Percentiles rank a stretch among this genome's conserved stretches.
Evolutionary conservation across 768 basidiomycete species (phyloP).

Genomic region (Clitopilus hobsonii): DNA sequence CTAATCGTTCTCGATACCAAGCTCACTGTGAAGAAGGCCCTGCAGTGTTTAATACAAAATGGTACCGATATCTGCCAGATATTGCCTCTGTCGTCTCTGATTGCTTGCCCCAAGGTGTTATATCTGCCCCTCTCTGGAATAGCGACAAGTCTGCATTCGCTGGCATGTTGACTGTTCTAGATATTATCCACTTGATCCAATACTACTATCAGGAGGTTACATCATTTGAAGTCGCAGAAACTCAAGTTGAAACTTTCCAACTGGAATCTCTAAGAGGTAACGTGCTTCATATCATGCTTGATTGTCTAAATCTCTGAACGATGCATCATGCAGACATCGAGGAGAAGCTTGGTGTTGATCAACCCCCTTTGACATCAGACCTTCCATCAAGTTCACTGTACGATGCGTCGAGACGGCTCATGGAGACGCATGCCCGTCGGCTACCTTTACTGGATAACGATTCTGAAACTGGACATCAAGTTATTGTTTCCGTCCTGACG

Average conservation of each 20-base stretch:
- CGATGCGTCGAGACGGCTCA: slow-evolving; percentile 85
- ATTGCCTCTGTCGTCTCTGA: slow-evolving; percentile 3
- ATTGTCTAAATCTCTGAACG: too few species aligned
- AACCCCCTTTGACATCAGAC: slow-evolving; percentile 85
- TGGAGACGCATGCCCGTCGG: slow-evolving; percentile 92
- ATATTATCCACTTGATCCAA: slow-evolving; percentile 98
- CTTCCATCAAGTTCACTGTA: slow-evolving; percentile 86
- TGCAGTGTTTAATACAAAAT: slow-evolving; percentile 83
- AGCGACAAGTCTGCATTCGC: slow-evolving; percentile 90
- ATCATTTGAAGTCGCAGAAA: slow-evolving; percentile 77
- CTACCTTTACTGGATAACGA: slow-evolving; percentile 92
- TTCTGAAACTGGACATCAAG: slow-evolving; percentile 90
- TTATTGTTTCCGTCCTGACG: slow-evolving; percentile 92
- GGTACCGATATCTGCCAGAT: slow-evolving; percentile 31
- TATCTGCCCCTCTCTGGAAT: slow-evolving; percentile 98
- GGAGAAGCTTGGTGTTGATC: slow-evolving; percentile 83
- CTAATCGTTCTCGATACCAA: slow-evolving; percentile 96
- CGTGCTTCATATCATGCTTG: slow-evolving; percentile 7
- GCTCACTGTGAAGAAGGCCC: slow-evolving; percentile 91
- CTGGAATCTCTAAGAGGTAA: slow-evolving; percentile 88
- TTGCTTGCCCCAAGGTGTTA: slow-evolving; percentile 62
- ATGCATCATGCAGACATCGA: slow-evolving; percentile 91
- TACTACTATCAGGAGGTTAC: slow-evolving; percentile 89
- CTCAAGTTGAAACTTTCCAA: slow-evolving; percentile 90
- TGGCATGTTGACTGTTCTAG: slow-evolving; percentile 98